Conservation (phyloP, 1,284 basidiomycete species). For the Rhodotorula sp. region DNA sequence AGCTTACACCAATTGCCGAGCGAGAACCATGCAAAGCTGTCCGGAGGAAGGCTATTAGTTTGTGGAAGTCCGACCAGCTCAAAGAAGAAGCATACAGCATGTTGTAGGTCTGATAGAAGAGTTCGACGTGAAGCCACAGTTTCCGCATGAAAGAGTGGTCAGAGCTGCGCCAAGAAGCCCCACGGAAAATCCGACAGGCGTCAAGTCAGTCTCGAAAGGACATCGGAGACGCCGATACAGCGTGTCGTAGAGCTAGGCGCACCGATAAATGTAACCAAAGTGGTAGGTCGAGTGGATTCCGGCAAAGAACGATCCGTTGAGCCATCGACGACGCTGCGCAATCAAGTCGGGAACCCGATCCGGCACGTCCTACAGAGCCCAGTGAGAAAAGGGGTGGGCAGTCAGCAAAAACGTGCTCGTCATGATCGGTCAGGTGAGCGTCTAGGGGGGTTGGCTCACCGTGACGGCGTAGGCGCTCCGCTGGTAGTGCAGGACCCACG, state of each 20-base stretch:
- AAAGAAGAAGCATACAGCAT: constrained; percentile 54
- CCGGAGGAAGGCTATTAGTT: constrained; percentile 59
- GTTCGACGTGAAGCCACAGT: constrained; percentile 90
- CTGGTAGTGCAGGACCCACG: constrained; percentile 91
- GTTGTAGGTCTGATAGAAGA: constrained; percentile 86
- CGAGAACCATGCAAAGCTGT: constrained; percentile 27
- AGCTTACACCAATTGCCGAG: constrained; percentile 82
- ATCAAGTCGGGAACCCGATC: constrained; percentile 77
- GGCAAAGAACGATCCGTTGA: constrained; percentile 97
- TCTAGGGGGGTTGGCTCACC: constrained; percentile 66
- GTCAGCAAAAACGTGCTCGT: not conserved
- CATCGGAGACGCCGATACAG: constrained; percentile 62
- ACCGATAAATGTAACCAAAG: constrained; percentile 54
- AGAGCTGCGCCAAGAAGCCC: constrained; percentile 50
- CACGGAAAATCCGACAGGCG: too few species aligned
- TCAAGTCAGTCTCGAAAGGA: too few species aligned
- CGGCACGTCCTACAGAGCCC: constrained; percentile 30
- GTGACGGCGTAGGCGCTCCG: constrained; percentile 89
- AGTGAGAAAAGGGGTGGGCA: not conserved
- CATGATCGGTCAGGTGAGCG: not conserved
- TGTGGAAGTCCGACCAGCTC: too few species aligned
- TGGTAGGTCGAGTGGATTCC: constrained; percentile 57
- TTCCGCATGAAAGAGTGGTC: constrained; percentile 78
- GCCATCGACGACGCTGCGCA: constrained; percentile 91
- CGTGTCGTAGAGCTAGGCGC: not conserved